phyloP scores from a whole-genome alignment of 257 asterid species.

The Paraleonurus japonicus region DNA sequence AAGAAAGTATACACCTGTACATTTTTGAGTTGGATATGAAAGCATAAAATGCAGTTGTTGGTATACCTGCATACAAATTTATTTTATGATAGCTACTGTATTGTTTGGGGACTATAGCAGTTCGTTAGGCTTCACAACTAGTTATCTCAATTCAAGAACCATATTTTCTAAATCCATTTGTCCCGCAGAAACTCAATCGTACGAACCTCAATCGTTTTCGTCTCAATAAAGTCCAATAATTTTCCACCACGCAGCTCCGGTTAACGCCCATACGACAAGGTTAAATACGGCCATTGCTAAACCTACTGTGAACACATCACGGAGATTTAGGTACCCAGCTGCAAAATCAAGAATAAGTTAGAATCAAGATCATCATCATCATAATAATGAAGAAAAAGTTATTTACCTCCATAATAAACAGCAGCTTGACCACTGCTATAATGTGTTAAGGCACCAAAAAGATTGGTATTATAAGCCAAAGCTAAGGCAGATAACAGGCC shows the following conservation, averaged over 20 bases:
- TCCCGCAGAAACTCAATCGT: too few relatives aligned
- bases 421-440: constrained; percentile 97
- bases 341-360: constrained; percentile 22
- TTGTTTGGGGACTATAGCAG: too few relatives aligned
- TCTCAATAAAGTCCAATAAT: constrained; percentile 71
- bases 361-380: not conserved
- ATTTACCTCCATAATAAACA: constrained; percentile 75
- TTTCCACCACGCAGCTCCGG: constrained; percentile 92
- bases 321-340: constrained; percentile 81
- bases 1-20: not conserved
- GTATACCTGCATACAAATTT: not conserved
- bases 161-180: too few relatives aligned
- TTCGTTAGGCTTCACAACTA: too few relatives aligned
- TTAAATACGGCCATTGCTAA: constrained; percentile 59
- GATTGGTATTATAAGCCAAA: constrained; percentile 68
- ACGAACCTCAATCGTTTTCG: constrained; percentile 21
- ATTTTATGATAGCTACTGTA: too few relatives aligned
- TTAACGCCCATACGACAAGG: constrained; percentile 52
- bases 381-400: not conserved
- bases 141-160: constrained; percentile 25
- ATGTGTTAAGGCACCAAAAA: constrained; percentile 83
- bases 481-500: constrained; percentile 52
- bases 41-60: not conserved
- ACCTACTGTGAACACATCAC: constrained; percentile 58
- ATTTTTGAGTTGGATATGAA: not conserved